phyloP scores from a whole-genome alignment of 129 eudicot genomes.

The Flaveria bidentis region DNA sequence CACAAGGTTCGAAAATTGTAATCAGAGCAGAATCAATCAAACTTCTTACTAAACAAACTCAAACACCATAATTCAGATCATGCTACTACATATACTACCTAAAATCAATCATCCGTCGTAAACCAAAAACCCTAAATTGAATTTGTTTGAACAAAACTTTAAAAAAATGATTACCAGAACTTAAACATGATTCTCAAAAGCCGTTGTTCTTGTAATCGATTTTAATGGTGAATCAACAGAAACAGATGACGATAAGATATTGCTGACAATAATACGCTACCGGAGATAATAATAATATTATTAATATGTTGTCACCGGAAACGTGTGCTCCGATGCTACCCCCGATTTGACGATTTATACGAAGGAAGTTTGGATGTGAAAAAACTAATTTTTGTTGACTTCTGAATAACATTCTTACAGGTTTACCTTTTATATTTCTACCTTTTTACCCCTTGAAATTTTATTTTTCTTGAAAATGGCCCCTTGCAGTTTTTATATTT shows the following conservation, averaged over 20 bases:
- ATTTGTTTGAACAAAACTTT: not conserved
- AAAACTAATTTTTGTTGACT: constrained; percentile 2
- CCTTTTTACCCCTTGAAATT: not conserved
- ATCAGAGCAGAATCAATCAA: not conserved
- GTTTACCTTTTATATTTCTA: not conserved
- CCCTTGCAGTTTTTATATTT: not conserved
- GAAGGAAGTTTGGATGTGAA: not conserved
- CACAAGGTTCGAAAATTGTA: too few relatives aligned
- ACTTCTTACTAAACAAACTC: not conserved
- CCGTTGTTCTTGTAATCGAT: constrained; percentile 3
- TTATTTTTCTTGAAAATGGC: not conserved
- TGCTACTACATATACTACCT: not conserved
- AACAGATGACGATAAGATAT: not conserved
- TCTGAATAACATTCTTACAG: not conserved
- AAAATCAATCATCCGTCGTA: not conserved
- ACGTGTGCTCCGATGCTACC: constrained; percentile 19
- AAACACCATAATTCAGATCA: not conserved
- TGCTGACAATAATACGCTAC: not conserved
- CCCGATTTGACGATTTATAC: constrained; percentile 8
- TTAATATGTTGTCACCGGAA: constrained; percentile 23
- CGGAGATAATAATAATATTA: constrained; percentile 8
- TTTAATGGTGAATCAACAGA: not conserved
- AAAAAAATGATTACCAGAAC: constrained; percentile 25
- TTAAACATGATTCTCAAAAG: constrained; percentile 30
- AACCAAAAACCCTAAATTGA: constrained; percentile 6